Conservation (phyloP, 257 asterid genomes). For the Salvia miltiorrhiza region DNA sequence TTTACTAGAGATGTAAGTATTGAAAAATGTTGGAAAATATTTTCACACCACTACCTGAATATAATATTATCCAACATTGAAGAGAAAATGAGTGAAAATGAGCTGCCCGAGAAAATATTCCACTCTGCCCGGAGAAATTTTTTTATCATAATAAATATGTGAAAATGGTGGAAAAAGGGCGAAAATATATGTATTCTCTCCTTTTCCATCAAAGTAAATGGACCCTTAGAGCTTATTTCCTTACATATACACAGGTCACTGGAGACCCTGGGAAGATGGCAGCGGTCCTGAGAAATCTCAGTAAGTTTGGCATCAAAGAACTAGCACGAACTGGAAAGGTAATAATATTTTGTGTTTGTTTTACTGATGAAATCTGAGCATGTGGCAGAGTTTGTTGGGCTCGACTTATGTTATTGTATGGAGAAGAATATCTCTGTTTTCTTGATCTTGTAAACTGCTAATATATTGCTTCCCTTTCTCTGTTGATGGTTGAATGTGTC, state of each 20-base stretch:
- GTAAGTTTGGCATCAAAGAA: conserved; percentile 77
- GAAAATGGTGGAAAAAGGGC: no score
- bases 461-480: conserved; percentile 4
- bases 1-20: no score
- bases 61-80: no score
- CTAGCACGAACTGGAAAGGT: conserved; percentile 93
- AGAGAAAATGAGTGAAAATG: no score
- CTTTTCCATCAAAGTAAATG: no score
- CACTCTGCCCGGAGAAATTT: no score
- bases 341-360: conserved; percentile 5
- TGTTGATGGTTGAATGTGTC: conserved; percentile 2
- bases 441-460: background rate
- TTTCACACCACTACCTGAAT: no score
- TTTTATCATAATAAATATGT: no score
- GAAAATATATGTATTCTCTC: no score
- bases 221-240: conserved; percentile 10
- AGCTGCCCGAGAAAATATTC: no score
- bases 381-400: conserved; percentile 10
- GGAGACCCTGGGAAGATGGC: conserved; percentile 95
- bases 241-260: conserved; percentile 57
- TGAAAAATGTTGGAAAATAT: no score
- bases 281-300: conserved; percentile 71
- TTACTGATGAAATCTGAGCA: conserved; percentile 7
- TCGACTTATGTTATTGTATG: conserved; percentile 3
- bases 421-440: conserved; percentile 2